phyloP scores from a whole-genome alignment of 768 basidiomycete genomes.

The Suillus decipiens region DNA sequence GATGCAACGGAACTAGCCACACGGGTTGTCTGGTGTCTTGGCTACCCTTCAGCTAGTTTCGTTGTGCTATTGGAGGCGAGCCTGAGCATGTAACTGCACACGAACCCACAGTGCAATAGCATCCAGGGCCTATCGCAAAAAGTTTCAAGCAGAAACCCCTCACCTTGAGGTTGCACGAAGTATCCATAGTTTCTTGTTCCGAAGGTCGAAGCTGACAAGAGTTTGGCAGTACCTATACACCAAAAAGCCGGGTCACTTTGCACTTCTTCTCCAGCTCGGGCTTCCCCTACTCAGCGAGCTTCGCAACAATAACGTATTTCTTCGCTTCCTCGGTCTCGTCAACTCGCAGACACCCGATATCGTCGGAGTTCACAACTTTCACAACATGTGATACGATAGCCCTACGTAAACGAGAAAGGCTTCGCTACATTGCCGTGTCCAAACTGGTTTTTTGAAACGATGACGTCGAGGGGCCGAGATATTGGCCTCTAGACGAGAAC shows the following conservation, averaged over 20 bases:
- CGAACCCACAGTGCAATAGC: background rate
- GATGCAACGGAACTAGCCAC: slow-evolving; percentile 14
- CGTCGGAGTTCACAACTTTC: slow-evolving; percentile 23
- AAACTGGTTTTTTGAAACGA: slow-evolving; percentile 17
- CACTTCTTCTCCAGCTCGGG: slow-evolving; percentile 17
- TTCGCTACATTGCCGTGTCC: slow-evolving; percentile 20
- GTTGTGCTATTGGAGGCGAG: slow-evolving; percentile 16
- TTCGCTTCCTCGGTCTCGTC: slow-evolving; percentile 25
- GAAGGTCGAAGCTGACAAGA: slow-evolving; percentile 24
- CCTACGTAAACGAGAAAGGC: slow-evolving; percentile 24
- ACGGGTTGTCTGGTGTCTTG: slow-evolving; percentile 12
- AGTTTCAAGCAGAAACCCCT: background rate
- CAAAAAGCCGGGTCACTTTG: slow-evolving; percentile 23
- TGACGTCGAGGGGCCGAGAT: slow-evolving; percentile 15
- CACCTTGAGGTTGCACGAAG: slow-evolving; percentile 19
- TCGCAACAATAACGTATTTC: slow-evolving; percentile 6
- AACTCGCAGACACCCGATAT: slow-evolving; percentile 23
- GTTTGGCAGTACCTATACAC: slow-evolving; percentile 24
- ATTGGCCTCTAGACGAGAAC: slow-evolving; percentile 24
- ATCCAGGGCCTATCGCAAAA: background rate
- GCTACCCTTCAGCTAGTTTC: slow-evolving; percentile 21
- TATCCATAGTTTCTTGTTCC: slow-evolving; percentile 24
- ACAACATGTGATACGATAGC: slow-evolving; percentile 22
- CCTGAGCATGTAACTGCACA: slow-evolving; percentile 2
- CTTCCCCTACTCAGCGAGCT: slow-evolving; percentile 21